A percentile compares a stretch with the other conserved stretches of the same genome.
Evolutionary conservation across 1,139 yeast species (phyloP).

Genomic region (Pichia sp.): DNA sequence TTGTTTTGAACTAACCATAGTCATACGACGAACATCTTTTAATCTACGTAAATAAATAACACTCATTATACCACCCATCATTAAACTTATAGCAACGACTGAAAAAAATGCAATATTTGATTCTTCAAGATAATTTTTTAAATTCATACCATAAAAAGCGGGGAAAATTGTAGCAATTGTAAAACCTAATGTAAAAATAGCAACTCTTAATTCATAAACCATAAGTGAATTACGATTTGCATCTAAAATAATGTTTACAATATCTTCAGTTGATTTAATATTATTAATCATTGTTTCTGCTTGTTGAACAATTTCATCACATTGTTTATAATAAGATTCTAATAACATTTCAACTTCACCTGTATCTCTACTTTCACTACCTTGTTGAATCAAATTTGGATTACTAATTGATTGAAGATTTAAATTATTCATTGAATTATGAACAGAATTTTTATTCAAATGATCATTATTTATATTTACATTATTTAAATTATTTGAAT

Average conservation of each 20-base stretch:
- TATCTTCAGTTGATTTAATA: constrained; percentile 91
- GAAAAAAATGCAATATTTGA: constrained; percentile 57
- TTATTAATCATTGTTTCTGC: constrained; percentile 79
- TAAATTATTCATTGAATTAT: neutral
- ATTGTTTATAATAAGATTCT: constrained; percentile 89
- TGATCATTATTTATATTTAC: neutral
- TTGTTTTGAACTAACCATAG: constrained; percentile 34
- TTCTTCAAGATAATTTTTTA: constrained; percentile 85
- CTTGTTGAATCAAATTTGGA: constrained; percentile 7
- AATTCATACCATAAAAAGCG: constrained; percentile 92
- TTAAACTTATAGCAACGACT: constrained; percentile 46
- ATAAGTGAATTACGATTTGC: constrained; percentile 91
- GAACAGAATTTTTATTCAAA: neutral
- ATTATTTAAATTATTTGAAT: neutral
- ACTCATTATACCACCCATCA: constrained; percentile 42
- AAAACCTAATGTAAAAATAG: constrained; percentile 79
- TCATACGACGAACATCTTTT: constrained; percentile 43
- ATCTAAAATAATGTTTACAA: constrained; percentile 88
- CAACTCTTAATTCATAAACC: constrained; percentile 78
- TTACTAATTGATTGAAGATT: neutral
- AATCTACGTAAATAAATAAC: constrained; percentile 40
- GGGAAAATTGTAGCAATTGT: constrained; percentile 73
- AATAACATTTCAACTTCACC: constrained; percentile 84
- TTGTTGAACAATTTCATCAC: constrained; percentile 94
- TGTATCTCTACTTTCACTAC: constrained; percentile 32